A percentile compares a stretch with the other conserved stretches of the same genome.
Evolutionary conservation across 805 yeast species (phyloP).

Genomic region (Ascoidea rubescens): DNA sequence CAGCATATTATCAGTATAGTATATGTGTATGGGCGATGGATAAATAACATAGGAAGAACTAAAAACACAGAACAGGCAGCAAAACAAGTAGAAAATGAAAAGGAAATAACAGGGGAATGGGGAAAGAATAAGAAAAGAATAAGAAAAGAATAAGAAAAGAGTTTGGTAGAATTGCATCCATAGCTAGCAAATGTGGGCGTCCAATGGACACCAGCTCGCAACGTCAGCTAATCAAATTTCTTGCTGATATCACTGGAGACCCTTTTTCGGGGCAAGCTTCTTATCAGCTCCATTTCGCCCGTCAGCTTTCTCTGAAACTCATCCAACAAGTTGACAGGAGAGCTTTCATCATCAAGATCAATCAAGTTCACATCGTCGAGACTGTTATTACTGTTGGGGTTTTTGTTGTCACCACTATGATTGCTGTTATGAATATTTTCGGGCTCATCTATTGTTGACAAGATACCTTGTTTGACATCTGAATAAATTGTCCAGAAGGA

Average conservation of each 20-base stretch:
- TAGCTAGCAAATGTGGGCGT: too few relatives aligned
- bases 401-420: not conserved
- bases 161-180: not conserved
- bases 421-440: not conserved
- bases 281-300: not conserved
- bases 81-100: too few relatives aligned
- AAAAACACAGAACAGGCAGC: too few relatives aligned
- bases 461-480: slow-evolving; percentile 10
- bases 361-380: slow-evolving; percentile 4
- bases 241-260: not conserved
- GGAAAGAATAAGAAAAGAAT: not conserved
- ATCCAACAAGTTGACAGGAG: slow-evolving; percentile 3
- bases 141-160: not conserved
- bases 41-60: too few relatives aligned
- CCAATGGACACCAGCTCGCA: too few relatives aligned
- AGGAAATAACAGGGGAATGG: not conserved
- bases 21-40: too few relatives aligned
- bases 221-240: not conserved
- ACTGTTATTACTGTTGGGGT: not conserved
- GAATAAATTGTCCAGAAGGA: slow-evolving; percentile 10
- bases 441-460: slow-evolving; percentile 9
- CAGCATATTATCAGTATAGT: too few relatives aligned
- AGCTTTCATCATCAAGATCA: slow-evolving; percentile 11
- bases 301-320: not conserved
- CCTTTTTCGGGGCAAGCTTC: not conserved